phyloP scores from a whole-genome alignment of 2,329 filamentous ascomycete species.

The Pochonia chlamydosporia region DNA sequence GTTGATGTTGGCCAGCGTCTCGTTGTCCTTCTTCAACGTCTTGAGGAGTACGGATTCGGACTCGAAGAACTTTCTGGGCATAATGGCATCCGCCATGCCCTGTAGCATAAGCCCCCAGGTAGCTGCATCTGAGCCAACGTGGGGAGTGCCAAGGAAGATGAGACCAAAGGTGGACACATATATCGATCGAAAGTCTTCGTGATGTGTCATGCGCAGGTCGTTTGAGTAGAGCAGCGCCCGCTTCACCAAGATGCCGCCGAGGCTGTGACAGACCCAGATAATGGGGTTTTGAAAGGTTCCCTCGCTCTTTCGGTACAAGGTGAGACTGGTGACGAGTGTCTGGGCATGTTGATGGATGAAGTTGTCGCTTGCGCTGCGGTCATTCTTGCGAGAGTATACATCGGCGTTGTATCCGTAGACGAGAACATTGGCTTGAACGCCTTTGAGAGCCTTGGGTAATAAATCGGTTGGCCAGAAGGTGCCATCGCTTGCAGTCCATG shows the following conservation, averaged over 20 bases:
- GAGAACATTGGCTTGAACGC: constrained; percentile 56
- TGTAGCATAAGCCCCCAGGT: constrained; percentile 64
- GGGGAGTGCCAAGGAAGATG: constrained; percentile 72
- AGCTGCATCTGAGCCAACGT: constrained; percentile 63
- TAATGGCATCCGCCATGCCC: constrained; percentile 57
- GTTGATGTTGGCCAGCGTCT: constrained; percentile 70
- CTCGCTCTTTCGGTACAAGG: constrained; percentile 55
- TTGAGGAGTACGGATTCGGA: constrained; percentile 62
- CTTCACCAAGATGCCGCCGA: constrained; percentile 69
- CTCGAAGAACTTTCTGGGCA: constrained; percentile 62
- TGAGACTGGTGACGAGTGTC: constrained; percentile 57
- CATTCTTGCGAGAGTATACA: constrained; percentile 41
- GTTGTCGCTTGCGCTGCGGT: constrained; percentile 56
- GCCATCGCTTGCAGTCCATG: constrained; percentile 53
- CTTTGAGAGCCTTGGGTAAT: constrained; percentile 53
- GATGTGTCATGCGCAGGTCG: constrained; percentile 51
- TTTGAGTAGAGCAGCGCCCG: constrained; percentile 62
- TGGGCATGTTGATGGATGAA: constrained; percentile 67
- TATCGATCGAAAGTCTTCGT: constrained; percentile 61
- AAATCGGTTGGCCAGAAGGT: constrained; percentile 67
- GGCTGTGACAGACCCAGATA: constrained; percentile 69
- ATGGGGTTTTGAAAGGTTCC: constrained; percentile 58
- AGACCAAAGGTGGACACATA: constrained; percentile 72
- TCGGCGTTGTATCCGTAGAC: constrained; percentile 74
- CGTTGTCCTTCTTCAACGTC: constrained; percentile 67